Percentiles rank a stretch among this genome's conserved stretches.
Conservation (phyloP, 306 rosid species). For the Cyclanthera cordifolia region DNA sequence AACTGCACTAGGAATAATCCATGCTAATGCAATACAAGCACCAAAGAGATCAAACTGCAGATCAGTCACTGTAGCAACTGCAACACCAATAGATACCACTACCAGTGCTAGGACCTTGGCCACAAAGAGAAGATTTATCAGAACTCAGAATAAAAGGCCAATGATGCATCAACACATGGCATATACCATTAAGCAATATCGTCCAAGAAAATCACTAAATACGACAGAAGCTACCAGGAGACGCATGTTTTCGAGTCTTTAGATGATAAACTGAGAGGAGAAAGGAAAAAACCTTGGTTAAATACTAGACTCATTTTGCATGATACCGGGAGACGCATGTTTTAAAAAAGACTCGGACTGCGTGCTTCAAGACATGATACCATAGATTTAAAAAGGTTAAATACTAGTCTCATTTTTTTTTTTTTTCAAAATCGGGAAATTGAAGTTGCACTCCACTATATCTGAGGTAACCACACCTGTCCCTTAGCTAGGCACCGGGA, state of each 20-base stretch:
- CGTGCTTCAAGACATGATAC: neutral
- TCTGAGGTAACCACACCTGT: too few relatives aligned
- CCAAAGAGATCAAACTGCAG: conserved; percentile 69
- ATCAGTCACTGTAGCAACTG: conserved; percentile 75
- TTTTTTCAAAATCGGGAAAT: too few relatives aligned
- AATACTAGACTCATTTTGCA: neutral
- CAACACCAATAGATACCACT: conserved; percentile 66
- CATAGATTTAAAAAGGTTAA: neutral
- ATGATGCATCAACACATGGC: neutral
- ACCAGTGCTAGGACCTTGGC: conserved; percentile 54
- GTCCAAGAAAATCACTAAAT: neutral
- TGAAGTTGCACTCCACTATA: too few relatives aligned
- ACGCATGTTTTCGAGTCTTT: neutral
- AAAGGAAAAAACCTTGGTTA: neutral
- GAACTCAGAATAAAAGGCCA: neutral
- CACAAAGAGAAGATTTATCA: neutral
- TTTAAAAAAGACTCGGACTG: neutral
- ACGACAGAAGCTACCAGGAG: neutral
- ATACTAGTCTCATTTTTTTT: too few relatives aligned
- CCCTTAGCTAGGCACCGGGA: too few relatives aligned
- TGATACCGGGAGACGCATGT: neutral
- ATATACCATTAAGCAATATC: neutral
- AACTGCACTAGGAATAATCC: conserved; percentile 77
- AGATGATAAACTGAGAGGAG: neutral
- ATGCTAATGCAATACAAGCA: conserved; percentile 65